Conservation (phyloP, 345 rosid species). For the Citrus trifoliata region DNA sequence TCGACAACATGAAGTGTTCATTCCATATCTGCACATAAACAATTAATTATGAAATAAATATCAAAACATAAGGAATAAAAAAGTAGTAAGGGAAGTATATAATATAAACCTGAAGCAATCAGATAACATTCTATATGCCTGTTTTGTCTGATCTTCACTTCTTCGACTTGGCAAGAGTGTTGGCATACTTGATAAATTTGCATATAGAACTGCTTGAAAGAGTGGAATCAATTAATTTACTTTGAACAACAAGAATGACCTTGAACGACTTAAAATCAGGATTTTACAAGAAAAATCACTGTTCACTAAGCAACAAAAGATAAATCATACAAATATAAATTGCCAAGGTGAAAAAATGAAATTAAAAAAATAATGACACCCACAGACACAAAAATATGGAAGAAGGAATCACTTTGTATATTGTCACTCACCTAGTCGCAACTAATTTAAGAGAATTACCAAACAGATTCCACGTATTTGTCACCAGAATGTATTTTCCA, state of each 20-base stretch:
- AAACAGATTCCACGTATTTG: background rate
- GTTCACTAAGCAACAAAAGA: background rate
- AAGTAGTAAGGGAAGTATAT: background rate
- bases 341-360: background rate
- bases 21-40: slow-evolving; percentile 65
- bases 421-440: background rate
- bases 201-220: slow-evolving; percentile 56
- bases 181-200: slow-evolving; percentile 64
- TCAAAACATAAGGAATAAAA: background rate
- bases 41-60: background rate
- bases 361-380: background rate
- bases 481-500: background rate
- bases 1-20: slow-evolving; percentile 80
- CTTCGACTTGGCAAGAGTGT: slow-evolving; percentile 71
- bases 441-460: background rate
- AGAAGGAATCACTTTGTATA: background rate
- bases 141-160: slow-evolving; percentile 65
- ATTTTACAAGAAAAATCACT: background rate
- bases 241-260: background rate
- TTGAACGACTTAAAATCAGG: background rate
- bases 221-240: background rate
- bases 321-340: background rate
- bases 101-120: slow-evolving; percentile 67
- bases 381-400: too few relatives aligned
- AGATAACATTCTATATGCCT: slow-evolving; percentile 74